phyloP scores from a whole-genome alignment of 257 asterid genomes.

The Plectranthus barbatus region DNA sequence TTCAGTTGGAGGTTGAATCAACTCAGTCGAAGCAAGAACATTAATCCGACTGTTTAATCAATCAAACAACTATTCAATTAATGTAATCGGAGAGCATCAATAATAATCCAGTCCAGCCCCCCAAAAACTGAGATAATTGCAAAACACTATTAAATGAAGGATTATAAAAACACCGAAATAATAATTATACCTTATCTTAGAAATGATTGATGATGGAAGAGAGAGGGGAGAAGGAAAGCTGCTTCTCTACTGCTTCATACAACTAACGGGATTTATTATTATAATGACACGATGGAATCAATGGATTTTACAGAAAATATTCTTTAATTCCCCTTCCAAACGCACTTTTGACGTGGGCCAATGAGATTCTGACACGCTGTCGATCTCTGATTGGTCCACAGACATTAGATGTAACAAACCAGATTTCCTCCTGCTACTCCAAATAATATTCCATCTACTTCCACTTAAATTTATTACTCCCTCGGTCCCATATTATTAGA shows the following conservation, averaged over 20 bases:
- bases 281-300: background rate
- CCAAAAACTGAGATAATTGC: background rate
- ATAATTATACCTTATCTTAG: slow-evolving; percentile 17
- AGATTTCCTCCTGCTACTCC: too few species aligned
- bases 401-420: too few species aligned
- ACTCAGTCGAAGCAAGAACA: background rate
- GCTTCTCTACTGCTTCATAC: slow-evolving; percentile 12
- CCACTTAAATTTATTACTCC: too few species aligned
- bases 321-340: too few species aligned
- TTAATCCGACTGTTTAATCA: background rate
- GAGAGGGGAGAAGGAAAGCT: background rate
- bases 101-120: background rate
- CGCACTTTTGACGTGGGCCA: too few species aligned
- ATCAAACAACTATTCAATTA: background rate
- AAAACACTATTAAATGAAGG: background rate
- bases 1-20: slow-evolving; percentile 7
- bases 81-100: background rate
- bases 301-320: background rate
- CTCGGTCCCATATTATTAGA: too few species aligned
- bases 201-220: background rate
- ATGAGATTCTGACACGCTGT: too few species aligned
- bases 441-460: too few species aligned
- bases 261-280: too few species aligned
- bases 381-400: too few species aligned
- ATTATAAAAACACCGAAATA: background rate